phyloP scores from a whole-genome alignment of 768 basidiomycete species.

The Boletus coccyginus region DNA sequence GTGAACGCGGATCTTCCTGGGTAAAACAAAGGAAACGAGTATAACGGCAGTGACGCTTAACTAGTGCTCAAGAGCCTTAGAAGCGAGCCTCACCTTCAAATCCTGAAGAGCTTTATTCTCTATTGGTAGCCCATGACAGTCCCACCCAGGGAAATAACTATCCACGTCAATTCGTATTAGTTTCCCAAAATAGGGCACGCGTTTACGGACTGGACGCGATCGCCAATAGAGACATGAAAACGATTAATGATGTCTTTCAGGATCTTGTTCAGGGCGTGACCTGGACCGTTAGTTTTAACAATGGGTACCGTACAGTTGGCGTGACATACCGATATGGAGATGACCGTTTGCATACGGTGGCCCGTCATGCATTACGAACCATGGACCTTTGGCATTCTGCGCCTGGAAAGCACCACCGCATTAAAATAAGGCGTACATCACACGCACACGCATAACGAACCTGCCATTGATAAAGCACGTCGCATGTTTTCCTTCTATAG shows the following conservation, averaged over 20 bases:
- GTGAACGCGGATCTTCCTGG: slow-evolving; percentile 53
- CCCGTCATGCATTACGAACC: slow-evolving; percentile 91
- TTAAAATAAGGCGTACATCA: background rate
- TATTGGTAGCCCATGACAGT: slow-evolving; percentile 96
- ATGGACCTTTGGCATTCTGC: slow-evolving; percentile 58
- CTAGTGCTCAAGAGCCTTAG: background rate
- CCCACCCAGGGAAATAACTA: slow-evolving; percentile 96
- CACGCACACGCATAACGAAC: slow-evolving; percentile 37
- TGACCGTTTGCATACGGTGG: slow-evolving; percentile 98
- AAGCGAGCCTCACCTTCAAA: slow-evolving; percentile 51
- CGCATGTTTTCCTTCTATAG: slow-evolving; percentile 62
- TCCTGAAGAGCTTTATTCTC: slow-evolving; percentile 89
- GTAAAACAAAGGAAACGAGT: background rate
- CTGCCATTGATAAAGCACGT: slow-evolving; percentile 78
- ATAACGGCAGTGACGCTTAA: background rate
- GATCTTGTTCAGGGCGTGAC: slow-evolving; percentile 95
- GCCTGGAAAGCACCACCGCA: slow-evolving; percentile 40
- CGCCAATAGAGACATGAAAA: slow-evolving; percentile 75
- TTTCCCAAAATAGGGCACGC: background rate
- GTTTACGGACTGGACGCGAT: slow-evolving; percentile 70
- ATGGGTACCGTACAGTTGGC: background rate
- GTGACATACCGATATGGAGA: slow-evolving; percentile 80
- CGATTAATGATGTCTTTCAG: slow-evolving; percentile 95
- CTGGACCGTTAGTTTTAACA: slow-evolving; percentile 37
- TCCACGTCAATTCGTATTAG: background rate